Percentiles rank a stretch among this genome's conserved stretches.
Conservation (phyloP, 192 early-diverging fungal species). For the Rhizophlyctis rosea region DNA sequence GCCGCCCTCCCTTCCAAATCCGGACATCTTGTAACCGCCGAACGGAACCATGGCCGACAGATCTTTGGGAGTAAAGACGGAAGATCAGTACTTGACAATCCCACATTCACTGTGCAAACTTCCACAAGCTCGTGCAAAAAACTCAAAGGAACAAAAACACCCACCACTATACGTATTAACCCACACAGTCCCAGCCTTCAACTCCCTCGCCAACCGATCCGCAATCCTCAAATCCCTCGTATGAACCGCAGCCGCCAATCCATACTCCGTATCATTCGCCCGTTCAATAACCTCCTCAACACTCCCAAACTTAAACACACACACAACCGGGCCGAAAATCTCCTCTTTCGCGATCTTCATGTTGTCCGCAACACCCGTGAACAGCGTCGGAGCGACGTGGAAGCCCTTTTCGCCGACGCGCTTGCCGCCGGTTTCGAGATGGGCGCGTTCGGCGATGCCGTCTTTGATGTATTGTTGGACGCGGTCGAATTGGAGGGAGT, state of each 20-base stretch:
- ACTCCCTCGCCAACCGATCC: conserved; percentile 24
- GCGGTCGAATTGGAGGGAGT: conserved; percentile 47
- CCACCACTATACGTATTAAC: conserved; percentile 42
- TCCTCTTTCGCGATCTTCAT: conserved; percentile 77
- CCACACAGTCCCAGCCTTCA: conserved; percentile 50
- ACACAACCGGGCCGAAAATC: conserved; percentile 89
- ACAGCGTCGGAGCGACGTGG: conserved; percentile 79
- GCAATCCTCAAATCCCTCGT: conserved; percentile 62
- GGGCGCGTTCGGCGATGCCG: conserved; percentile 61
- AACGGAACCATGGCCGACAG: conserved; percentile 57
- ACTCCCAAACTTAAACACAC: conserved; percentile 63
- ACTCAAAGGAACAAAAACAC: too few relatives aligned
- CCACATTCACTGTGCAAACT: too few relatives aligned
- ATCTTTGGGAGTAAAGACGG: too few relatives aligned
- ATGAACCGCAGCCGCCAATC: conserved; percentile 85
- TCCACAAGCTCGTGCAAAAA: too few relatives aligned
- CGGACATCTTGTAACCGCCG: conserved; percentile 71
- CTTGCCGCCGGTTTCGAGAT: conserved; percentile 47
- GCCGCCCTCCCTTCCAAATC: conserved; percentile 70
- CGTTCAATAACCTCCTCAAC: conserved; percentile 77
- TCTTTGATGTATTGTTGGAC: conserved; percentile 59
- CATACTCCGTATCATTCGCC: conserved; percentile 74
- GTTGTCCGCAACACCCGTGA: conserved; percentile 61
- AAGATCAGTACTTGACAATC: too few relatives aligned
- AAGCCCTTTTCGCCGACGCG: conserved; percentile 45